A percentile compares a stretch with the other conserved stretches of the same genome.
These are phyloP conservation scores for Alternaria longipes DNA, from an alignment of 2,329 filamentous ascomycete species.

Conservation along the genomic window DNA sequence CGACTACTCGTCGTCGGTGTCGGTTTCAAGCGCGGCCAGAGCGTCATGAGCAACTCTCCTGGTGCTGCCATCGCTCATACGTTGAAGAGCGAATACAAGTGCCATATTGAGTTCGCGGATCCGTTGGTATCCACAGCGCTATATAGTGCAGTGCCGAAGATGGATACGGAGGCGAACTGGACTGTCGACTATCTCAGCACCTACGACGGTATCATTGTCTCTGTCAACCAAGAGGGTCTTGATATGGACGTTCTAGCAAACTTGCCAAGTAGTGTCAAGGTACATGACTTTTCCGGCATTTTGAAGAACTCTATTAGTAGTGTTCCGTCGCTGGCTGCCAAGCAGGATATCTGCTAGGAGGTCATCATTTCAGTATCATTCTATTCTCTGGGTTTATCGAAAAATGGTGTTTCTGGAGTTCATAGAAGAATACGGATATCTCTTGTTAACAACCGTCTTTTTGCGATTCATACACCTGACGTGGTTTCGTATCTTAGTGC, in stretches of 20 bases:
- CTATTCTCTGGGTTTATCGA: fast-evolving
- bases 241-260: constrained; percentile 53
- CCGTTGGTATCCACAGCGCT: constrained; percentile 55
- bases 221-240: constrained; percentile 56
- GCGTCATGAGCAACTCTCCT: constrained; percentile 59
- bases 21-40: constrained; percentile 62
- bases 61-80: constrained; percentile 55
- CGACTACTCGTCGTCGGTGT: constrained; percentile 64
- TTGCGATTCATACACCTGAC: too few relatives aligned
- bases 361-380: neutral
- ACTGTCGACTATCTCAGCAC: constrained; percentile 49
- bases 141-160: constrained; percentile 53
- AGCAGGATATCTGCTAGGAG: neutral
- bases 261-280: constrained; percentile 41
- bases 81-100: constrained; percentile 46
- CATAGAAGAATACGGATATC: too few relatives aligned
- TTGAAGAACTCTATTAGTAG: neutral
- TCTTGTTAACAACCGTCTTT: too few relatives aligned
- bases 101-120: constrained; percentile 57
- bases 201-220: constrained; percentile 58
- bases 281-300: constrained; percentile 39
- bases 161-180: constrained; percentile 52
- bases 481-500: too few relatives aligned
- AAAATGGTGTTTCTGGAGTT: too few relatives aligned
- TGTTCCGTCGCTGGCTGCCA: neutral